Conservation (phyloP, 768 basidiomycete genomes). For the Russula virescens region DNA sequence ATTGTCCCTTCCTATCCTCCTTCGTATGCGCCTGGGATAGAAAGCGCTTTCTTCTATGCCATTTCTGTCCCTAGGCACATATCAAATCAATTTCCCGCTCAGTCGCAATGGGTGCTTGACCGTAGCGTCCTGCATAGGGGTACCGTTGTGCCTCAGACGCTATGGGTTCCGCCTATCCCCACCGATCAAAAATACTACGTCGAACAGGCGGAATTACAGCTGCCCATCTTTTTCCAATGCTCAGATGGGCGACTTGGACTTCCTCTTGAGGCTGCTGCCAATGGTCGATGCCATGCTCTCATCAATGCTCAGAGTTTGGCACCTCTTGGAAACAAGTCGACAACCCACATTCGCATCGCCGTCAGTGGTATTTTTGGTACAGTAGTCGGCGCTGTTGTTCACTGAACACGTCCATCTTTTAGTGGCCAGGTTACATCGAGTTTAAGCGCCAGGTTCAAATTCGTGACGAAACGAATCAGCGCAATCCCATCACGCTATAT, state of each 20-base stretch:
- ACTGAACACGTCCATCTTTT: too few species aligned
- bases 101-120: not conserved
- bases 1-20: not conserved
- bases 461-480: conserved; percentile 6
- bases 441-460: too few species aligned
- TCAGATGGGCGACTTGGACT: conserved; percentile 1
- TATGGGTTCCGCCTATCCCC: conserved; percentile 1
- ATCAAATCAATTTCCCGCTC: not conserved
- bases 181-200: conserved; percentile 7
- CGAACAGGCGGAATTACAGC: too few species aligned
- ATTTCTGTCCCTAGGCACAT: too few species aligned
- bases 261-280: conserved; percentile 10
- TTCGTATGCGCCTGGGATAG: not conserved
- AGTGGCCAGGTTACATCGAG: too few species aligned
- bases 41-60: not conserved
- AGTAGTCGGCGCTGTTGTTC: too few species aligned
- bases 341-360: conserved; percentile 3
- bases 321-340: too few species aligned
- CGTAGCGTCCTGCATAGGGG: not conserved
- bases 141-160: conserved; percentile 13
- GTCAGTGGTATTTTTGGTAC: conserved; percentile 7
- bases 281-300: too few species aligned
- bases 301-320: too few species aligned
- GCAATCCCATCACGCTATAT: not conserved
- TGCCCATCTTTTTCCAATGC: conserved; percentile 12